Base-by-base conservation (phyloP, 2,329 filamentous ascomycete genomes). In the Colletotrichum spinosum region DNA sequence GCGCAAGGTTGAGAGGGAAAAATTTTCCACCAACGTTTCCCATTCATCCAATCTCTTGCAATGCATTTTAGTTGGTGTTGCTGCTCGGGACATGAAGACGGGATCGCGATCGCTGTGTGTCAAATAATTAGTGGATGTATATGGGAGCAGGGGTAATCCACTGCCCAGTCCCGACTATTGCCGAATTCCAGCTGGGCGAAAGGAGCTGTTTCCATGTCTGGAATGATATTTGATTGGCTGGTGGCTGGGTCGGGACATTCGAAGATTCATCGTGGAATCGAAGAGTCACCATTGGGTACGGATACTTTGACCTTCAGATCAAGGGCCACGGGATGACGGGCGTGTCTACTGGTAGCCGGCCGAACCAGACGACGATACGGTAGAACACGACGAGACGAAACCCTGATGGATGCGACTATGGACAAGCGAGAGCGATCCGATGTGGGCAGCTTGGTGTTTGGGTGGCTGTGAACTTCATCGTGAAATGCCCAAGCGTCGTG, bases 131-230 rank as follows among this genome's bases (percentile, higher is more conserved):
- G 25, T 25, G 25, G 25, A 25, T 25, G 25, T 25, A 5, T 4
- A 25, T 35, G 34, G 37, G 51, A 50, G 25, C 51, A 65, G 45
- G 62, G 56, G 62, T 61, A 15, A 8, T 34, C 51, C 45, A 44
- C 45, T 33, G 45, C 56, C 45, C 35, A 61, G 57, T 53, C 51
- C 57, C 62, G 51, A 61, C 57, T 65, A 55, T 65, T 61, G 57
- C 62, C 62, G 62, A 61, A 65, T 65, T 65, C 35, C 62, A 61
- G 62, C 62, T 65, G 62, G 62, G 51, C 57, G 46, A 65, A 65
- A 56, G 62, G 62, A 65, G 57, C 33, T 56, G 52, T 61, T 55
- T 61, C 62, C 58, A 61, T 45, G 62, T 42, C 8, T 52, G 62
- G 51, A 46, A 56, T 55, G 39, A 39, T n/a, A 34, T 35, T n/a